These are phyloP conservation scores for Xerocomellus dryophilus DNA, from an alignment of 768 basidiomycete genomes.

Conservation along the genomic window DNA sequence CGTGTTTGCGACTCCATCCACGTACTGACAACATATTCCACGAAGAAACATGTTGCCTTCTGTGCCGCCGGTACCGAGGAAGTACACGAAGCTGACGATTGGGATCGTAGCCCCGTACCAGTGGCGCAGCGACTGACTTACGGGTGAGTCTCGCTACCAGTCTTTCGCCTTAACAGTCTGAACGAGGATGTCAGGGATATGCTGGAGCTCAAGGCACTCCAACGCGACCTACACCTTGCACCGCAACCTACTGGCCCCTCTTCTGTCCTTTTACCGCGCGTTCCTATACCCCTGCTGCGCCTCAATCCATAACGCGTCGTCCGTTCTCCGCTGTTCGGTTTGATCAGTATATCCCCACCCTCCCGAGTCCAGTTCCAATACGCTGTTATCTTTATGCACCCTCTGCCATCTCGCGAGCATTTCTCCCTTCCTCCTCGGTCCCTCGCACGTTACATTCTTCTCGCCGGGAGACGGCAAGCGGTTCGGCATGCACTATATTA, in stretches of 20 bases:
- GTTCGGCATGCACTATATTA: background rate
- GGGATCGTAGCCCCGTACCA: conserved; percentile 74
- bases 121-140: conserved; percentile 61
- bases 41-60: conserved; percentile 61
- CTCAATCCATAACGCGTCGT: conserved; percentile 36
- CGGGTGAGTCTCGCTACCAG: conserved; percentile 47
- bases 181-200: conserved; percentile 43
- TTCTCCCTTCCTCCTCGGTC: background rate
- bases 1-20: background rate
- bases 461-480: background rate
- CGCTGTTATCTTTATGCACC: background rate
- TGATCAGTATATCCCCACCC: no score
- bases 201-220: conserved; percentile 68
- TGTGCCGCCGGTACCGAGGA: conserved; percentile 52
- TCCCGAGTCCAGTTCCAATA: background rate
- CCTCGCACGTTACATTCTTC: background rate
- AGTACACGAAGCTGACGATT: conserved; percentile 67
- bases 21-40: background rate
- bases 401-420: background rate
- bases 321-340: background rate
- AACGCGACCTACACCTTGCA: conserved; percentile 58
- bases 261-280: conserved; percentile 45
- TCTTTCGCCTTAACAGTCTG: background rate
- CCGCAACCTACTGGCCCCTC: conserved; percentile 44
- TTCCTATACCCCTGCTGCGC: conserved; percentile 64